Percentiles rank a stretch among this genome's conserved stretches.
Conservation (phyloP, 2,329 filamentous ascomycete species). For the Cladosporium sp. region DNA sequence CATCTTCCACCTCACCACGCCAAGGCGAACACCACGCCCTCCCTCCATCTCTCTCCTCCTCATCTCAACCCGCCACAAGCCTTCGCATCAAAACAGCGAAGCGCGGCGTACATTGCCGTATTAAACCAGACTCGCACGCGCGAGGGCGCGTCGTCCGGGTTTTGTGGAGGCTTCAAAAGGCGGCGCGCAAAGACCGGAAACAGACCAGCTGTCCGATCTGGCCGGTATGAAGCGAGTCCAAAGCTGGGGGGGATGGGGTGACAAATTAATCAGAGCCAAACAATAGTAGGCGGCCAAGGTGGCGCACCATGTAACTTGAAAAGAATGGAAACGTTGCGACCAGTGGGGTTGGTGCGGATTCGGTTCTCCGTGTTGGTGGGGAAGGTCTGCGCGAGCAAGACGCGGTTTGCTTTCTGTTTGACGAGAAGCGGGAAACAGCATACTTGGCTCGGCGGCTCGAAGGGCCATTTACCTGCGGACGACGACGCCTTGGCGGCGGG, state of each 20-base stretch:
- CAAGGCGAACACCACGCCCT: not conserved
- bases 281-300: slow-evolving; percentile 8
- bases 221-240: not conserved
- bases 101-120: slow-evolving; percentile 5
- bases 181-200: slow-evolving; percentile 7
- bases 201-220: slow-evolving; percentile 9
- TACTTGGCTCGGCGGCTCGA: not conserved
- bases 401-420: not conserved
- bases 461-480: slow-evolving; percentile 28
- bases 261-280: slow-evolving; percentile 10
- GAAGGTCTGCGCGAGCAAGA: slow-evolving; percentile 1
- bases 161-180: slow-evolving; percentile 7
- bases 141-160: not conserved
- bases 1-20: not conserved
- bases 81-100: slow-evolving; percentile 10
- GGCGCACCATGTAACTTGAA: no score
- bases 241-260: not conserved
- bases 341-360: not conserved
- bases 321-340: slow-evolving; percentile 7
- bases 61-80: not conserved
- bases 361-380: not conserved
- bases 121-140: slow-evolving; percentile 7
- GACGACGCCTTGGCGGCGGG: slow-evolving; percentile 44
- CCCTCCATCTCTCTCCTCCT: not conserved
- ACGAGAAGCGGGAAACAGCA: not conserved